A percentile compares a stretch with the other conserved stretches of the same genome.
These are phyloP conservation scores for Cladobotryum mycophilum DNA, from an alignment of 2,329 filamentous ascomycete genomes.

Conservation along the genomic window DNA sequence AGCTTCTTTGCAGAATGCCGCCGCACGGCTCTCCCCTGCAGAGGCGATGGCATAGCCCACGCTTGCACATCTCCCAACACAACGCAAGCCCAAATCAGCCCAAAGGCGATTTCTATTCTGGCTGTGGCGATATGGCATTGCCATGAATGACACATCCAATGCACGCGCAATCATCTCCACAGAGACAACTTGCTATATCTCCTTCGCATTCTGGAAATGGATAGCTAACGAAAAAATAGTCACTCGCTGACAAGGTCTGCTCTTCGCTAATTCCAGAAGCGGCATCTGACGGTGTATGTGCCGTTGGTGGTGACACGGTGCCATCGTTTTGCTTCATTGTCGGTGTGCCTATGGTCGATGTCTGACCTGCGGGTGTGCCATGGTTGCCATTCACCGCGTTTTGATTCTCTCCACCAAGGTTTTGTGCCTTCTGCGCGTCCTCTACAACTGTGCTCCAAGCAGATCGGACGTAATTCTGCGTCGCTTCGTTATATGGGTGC, in stretches of 20 bases:
- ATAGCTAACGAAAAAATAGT: slow-evolving; percentile 56
- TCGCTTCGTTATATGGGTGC: slow-evolving; percentile 62
- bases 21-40: too few relatives aligned
- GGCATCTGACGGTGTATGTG: slow-evolving; percentile 42
- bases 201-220: slow-evolving; percentile 45
- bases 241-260: slow-evolving; percentile 42
- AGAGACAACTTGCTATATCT: slow-evolving; percentile 46
- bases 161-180: slow-evolving; percentile 54
- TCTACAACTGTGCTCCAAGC: slow-evolving; percentile 38
- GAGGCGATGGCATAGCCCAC: too few relatives aligned
- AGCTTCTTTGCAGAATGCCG: background rate
- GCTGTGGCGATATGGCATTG: background rate
- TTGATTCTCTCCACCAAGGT: slow-evolving; percentile 17
- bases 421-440: slow-evolving; percentile 21
- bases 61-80: too few relatives aligned
- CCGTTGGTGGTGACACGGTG: slow-evolving; percentile 32
- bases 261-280: slow-evolving; percentile 43
- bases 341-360: slow-evolving; percentile 12
- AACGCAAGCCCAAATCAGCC: too few relatives aligned
- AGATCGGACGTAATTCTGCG: slow-evolving; percentile 45
- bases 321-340: slow-evolving; percentile 19
- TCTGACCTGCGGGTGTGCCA: slow-evolving; percentile 13
- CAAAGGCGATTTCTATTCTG: too few relatives aligned
- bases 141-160: slow-evolving; percentile 50
- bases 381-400: slow-evolving; percentile 20